Evolutionary conservation across 73 alveolate genomes (phyloP).

Genomic region (Durusdinium trenchii): DNA sequence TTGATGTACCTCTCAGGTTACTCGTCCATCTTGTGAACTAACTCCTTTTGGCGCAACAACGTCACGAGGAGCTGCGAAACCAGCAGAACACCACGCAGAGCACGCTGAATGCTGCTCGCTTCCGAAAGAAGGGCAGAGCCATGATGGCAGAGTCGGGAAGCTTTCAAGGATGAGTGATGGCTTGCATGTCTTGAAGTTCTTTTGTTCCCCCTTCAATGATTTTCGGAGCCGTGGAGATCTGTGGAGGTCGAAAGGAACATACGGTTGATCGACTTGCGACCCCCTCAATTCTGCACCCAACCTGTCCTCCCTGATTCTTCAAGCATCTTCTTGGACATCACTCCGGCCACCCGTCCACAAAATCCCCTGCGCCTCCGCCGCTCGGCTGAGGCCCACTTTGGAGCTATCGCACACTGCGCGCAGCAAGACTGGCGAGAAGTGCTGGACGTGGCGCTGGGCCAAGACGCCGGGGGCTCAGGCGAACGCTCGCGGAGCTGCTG

Average conservation of each 20-base stretch:
- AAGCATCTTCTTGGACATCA: no score
- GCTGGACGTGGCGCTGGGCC: slow-evolving; percentile 32
- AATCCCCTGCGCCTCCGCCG: no score
- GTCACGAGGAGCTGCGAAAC: not conserved
- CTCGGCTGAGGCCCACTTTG: not conserved
- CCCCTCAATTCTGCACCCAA: no score
- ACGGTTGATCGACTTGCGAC: no score
- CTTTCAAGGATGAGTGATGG: not conserved
- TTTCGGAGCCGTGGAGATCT: no score
- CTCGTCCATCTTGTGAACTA: no score
- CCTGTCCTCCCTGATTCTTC: no score
- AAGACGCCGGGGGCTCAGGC: not conserved
- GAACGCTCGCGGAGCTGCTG: no score
- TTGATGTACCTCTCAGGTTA: no score
- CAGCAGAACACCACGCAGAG: slow-evolving; percentile 5
- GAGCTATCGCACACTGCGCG: not conserved
- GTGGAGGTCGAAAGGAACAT: no score
- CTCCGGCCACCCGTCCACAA: no score
- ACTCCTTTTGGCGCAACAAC: no score
- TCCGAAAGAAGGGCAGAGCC: not conserved
- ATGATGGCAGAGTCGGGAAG: not conserved
- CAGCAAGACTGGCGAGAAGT: slow-evolving; percentile 25
- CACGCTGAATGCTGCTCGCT: not conserved
- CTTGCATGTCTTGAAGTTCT: not conserved
- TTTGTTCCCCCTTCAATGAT: not conserved